These are phyloP conservation scores for Conoideocrella luteorostrata DNA, from an alignment of 2,329 filamentous ascomycete genomes.

Conservation along the genomic window DNA sequence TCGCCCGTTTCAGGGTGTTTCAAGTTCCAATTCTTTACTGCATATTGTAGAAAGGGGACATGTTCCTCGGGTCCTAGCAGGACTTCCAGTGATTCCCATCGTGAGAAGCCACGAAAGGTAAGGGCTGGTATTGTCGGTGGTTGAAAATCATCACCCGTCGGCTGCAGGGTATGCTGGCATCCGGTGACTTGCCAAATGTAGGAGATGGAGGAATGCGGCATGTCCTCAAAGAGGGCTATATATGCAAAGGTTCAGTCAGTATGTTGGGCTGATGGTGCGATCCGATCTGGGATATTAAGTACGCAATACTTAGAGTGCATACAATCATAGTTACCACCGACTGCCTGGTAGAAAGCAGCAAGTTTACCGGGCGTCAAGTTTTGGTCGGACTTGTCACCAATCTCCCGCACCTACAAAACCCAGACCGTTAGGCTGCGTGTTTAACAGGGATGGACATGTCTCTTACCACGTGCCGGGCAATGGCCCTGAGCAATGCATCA, in stretches of 20 bases:
- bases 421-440: constrained; percentile 12
- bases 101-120: constrained; percentile 76
- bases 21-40: constrained; percentile 71
- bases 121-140: constrained; percentile 76
- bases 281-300: not conserved
- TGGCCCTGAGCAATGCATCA: constrained; percentile 60
- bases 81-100: constrained; percentile 90
- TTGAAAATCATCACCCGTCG: constrained; percentile 64
- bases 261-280: not conserved
- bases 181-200: constrained; percentile 90
- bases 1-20: constrained; percentile 68
- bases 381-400: constrained; percentile 50
- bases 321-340: constrained; percentile 72
- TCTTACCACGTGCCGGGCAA: constrained; percentile 65
- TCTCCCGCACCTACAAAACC: constrained; percentile 41
- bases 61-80: constrained; percentile 84
- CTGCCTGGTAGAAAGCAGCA: constrained; percentile 68
- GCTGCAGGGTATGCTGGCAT: constrained; percentile 82
- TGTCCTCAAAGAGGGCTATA: constrained; percentile 67
- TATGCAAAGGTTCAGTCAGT: constrained; percentile 2
- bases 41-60: constrained; percentile 73
- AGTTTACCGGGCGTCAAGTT: constrained; percentile 61
- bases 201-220: constrained; percentile 67
- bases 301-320: constrained; percentile 14
- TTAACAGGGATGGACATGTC: not conserved